A percentile compares a stretch with the other conserved stretches of the same genome.
Conservation (phyloP, 305 asterid species). For the Fraxinus xanthoxyloides region DNA sequence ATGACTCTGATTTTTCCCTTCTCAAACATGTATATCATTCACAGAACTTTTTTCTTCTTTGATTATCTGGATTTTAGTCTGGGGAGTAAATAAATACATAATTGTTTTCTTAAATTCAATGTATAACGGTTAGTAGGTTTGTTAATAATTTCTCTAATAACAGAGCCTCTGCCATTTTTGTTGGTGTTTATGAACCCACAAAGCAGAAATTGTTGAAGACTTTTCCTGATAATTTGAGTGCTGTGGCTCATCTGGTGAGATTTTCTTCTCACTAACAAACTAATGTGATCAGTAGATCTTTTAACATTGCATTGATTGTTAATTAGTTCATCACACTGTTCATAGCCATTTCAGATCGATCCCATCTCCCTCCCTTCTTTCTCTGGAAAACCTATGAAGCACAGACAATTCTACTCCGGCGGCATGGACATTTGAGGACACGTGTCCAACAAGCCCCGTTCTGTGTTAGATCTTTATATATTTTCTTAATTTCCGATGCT, state of each 20-base stretch:
- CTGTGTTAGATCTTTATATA: background rate
- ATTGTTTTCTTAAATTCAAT: background rate
- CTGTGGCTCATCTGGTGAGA: conserved; percentile 92
- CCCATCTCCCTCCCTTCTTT: background rate
- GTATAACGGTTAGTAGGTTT: conserved; percentile 11
- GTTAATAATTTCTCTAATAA: conserved; percentile 18
- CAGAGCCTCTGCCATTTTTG: conserved; percentile 96
- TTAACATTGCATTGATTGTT: background rate
- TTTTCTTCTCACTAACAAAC: conserved; percentile 4
- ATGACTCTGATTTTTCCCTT: background rate
- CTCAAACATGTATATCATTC: background rate
- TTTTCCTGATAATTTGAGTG: conserved; percentile 85
- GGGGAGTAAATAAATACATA: background rate
- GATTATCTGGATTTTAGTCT: background rate
- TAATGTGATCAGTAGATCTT: background rate
- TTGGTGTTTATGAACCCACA: conserved; percentile 96
- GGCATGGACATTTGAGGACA: background rate
- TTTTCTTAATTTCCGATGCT: background rate
- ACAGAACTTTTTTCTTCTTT: background rate
- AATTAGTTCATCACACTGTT: background rate
- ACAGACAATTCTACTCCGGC: background rate
- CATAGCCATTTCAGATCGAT: background rate
- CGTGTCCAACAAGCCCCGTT: background rate
- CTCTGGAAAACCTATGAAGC: background rate
- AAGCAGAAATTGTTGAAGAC: conserved; percentile 72